Evolutionary conservation across 164 flowering plant species (phyloP).

Genomic region (Dillenia suffruticosa): DNA sequence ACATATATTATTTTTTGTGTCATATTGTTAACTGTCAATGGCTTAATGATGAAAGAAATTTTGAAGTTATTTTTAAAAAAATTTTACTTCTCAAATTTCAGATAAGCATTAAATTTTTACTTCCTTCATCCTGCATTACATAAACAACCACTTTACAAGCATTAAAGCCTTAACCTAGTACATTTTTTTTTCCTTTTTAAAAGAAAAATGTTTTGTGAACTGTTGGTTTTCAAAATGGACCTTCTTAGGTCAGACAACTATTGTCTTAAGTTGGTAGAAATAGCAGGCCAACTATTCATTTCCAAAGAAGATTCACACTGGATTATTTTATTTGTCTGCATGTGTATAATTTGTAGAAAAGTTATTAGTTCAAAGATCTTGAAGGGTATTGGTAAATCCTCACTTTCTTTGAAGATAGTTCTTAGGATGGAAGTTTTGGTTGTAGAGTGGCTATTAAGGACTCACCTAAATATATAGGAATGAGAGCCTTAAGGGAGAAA

Average conservation of each 20-base stretch:
- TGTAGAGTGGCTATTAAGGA: slow-evolving; percentile 28
- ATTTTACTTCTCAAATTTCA: slow-evolving; percentile 68
- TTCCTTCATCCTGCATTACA: slow-evolving; percentile 23
- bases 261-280: slow-evolving; percentile 24
- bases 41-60: too few relatives aligned
- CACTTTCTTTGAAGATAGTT: slow-evolving; percentile 10
- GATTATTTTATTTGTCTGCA: too few relatives aligned
- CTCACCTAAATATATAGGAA: slow-evolving; percentile 24
- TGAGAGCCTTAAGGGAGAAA: slow-evolving; percentile 27
- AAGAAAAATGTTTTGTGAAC: too few relatives aligned
- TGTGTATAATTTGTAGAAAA: too few relatives aligned
- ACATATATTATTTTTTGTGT: too few relatives aligned
- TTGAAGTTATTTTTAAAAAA: too few relatives aligned
- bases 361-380: slow-evolving; percentile 13
- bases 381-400: slow-evolving; percentile 6
- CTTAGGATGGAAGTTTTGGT: slow-evolving; percentile 28
- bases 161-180: neutral
- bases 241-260: slow-evolving; percentile 17
- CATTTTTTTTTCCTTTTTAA: neutral
- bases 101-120: slow-evolving; percentile 75
- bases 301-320: too few relatives aligned
- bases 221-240: slow-evolving; percentile 15
- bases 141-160: slow-evolving; percentile 8
- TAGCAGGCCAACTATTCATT: too few relatives aligned
- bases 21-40: too few relatives aligned